Evolutionary conservation across 768 basidiomycete species (phyloP).

Genomic region (Hericium rajendrae): DNA sequence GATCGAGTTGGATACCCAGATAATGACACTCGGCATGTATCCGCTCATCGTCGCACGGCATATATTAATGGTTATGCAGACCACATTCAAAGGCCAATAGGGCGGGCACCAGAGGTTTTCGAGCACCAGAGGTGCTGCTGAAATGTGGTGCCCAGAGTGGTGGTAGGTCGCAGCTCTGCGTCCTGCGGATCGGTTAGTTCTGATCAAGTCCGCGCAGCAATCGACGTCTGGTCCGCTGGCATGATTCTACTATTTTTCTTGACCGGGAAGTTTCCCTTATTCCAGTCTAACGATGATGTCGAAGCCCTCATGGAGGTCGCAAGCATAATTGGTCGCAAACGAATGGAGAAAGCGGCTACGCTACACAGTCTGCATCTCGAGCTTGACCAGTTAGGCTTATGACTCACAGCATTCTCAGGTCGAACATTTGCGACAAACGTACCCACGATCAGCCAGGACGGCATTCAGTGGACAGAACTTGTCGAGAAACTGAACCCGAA

Average conservation of each 20-base stretch:
- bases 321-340: conserved; percentile 68
- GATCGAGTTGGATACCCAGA: conserved; percentile 74
- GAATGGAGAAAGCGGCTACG: conserved; percentile 78
- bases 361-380: conserved; percentile 59
- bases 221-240: conserved; percentile 95
- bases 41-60: not conserved
- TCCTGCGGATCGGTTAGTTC: conserved; percentile 2
- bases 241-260: conserved; percentile 90
- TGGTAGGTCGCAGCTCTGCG: conserved; percentile 40
- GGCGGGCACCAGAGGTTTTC: conserved; percentile 93
- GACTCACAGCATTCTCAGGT: conserved; percentile 35
- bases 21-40: conserved; percentile 57
- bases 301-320: conserved; percentile 96
- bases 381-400: not conserved
- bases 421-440: conserved; percentile 89
- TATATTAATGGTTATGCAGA: conserved; percentile 25
- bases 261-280: conserved; percentile 85
- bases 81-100: conserved; percentile 88
- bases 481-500: conserved; percentile 73
- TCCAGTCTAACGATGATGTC: conserved; percentile 87
- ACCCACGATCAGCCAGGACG: conserved; percentile 59
- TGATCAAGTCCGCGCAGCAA: conserved; percentile 42
- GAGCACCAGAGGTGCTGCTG: conserved; percentile 91
- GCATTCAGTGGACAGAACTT: conserved; percentile 63
- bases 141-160: conserved; percentile 92